A percentile compares a stretch with the other conserved stretches of the same genome.
Conservation (phyloP, 768 basidiomycete species). For the Kwoniella botswanensis region DNA sequence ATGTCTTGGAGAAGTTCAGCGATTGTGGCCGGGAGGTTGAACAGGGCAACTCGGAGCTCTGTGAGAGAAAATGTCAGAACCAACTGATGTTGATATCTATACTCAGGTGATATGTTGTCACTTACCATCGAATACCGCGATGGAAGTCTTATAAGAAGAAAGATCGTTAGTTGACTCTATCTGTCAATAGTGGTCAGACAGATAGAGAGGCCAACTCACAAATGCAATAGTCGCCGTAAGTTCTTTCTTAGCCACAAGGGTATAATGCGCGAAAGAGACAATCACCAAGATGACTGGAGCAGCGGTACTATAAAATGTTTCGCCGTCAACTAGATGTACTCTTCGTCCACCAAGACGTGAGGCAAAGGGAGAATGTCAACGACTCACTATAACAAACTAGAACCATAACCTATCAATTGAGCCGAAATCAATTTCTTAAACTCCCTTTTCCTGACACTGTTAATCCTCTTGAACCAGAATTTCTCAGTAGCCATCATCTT, state of each 20-base stretch:
- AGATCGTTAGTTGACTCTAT: background rate
- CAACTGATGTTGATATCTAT: too few species aligned
- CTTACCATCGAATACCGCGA: constrained; percentile 47
- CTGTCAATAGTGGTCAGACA: background rate
- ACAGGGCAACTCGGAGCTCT: constrained; percentile 36
- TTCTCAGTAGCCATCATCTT: constrained; percentile 49
- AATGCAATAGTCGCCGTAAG: constrained; percentile 48
- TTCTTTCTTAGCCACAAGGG: constrained; percentile 34
- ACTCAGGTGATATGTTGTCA: background rate
- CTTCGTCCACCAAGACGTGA: background rate
- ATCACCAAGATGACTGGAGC: constrained; percentile 40
- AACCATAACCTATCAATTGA: constrained; percentile 23
- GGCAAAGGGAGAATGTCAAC: too few species aligned
- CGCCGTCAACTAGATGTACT: background rate
- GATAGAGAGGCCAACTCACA: constrained; percentile 28
- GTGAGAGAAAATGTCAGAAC: background rate
- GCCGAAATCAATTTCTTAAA: constrained; percentile 30
- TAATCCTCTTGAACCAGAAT: constrained; percentile 47
- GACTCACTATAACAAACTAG: constrained; percentile 42
- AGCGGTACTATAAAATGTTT: constrained; percentile 15
- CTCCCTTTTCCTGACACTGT: constrained; percentile 33
- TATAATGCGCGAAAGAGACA: constrained; percentile 51
- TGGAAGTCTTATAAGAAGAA: constrained; percentile 21
- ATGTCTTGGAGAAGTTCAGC: constrained; percentile 36
- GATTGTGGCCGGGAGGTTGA: constrained; percentile 27